Evolutionary conservation across 139 green algal genomes (phyloP).

Genomic region (Trebouxia sp.): DNA sequence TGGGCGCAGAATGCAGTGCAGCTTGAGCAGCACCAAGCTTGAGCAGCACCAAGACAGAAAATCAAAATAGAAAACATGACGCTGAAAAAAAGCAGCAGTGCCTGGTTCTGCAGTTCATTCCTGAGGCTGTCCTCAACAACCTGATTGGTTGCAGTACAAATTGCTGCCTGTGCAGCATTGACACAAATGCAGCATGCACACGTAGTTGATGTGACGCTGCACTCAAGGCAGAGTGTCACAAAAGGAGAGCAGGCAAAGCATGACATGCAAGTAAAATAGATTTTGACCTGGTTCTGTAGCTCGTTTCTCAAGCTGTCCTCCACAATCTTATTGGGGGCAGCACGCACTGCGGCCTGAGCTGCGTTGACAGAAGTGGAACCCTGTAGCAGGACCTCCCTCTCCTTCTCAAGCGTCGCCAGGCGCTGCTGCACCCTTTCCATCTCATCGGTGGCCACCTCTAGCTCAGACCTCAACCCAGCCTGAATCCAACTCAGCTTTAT

Average conservation of each 20-base stretch:
- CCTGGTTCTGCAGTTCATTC: constrained; percentile 12
- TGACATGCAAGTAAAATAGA: too few relatives aligned
- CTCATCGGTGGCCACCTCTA: constrained; percentile 73
- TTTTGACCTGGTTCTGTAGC: constrained; percentile 43
- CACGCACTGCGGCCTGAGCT: background rate
- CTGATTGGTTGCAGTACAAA: background rate
- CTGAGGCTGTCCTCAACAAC: constrained; percentile 46
- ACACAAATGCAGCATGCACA: background rate
- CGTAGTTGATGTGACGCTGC: too few relatives aligned
- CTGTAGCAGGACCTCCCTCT: constrained; percentile 40
- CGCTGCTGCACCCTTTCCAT: constrained; percentile 63
- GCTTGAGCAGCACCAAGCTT: too few relatives aligned
- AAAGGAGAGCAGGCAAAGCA: too few relatives aligned
- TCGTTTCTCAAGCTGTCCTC: constrained; percentile 70
- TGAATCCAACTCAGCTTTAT: constrained; percentile 35
- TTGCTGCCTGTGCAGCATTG: background rate
- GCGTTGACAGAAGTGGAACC: background rate
- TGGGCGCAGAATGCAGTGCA: too few relatives aligned
- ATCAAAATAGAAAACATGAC: background rate
- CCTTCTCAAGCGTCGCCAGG: constrained; percentile 69
- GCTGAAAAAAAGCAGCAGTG: too few relatives aligned
- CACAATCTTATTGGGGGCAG: constrained; percentile 18
- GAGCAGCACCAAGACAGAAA: too few relatives aligned
- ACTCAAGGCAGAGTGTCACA: too few relatives aligned
- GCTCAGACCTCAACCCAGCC: constrained; percentile 59